Base-by-base conservation (phyloP, 805 yeast species). In the Zygoascus tannicola region DNA sequence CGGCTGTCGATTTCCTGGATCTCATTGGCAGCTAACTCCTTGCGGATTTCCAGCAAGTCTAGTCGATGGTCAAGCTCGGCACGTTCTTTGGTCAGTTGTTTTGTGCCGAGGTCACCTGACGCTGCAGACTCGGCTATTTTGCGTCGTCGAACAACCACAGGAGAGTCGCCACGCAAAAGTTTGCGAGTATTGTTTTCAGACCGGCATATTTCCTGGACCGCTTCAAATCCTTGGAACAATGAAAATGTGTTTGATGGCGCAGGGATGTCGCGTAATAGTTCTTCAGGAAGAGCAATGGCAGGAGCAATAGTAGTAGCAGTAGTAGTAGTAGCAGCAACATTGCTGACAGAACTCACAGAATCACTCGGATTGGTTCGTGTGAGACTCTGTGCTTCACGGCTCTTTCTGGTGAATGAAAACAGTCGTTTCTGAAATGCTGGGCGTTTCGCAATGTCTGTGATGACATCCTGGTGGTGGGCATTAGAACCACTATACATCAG, bases 221-320 rank as follows among this genome's bases (percentile, higher is more conserved):
- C 84, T 53, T 70, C 69, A 56, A 82, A 80, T 1, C 88, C 87
- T 59, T 81, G 88, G 54, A 73, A 80, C 19, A 82, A 60, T 2
- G 86, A 75, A 50, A 74, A 75, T 28, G 44, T 44, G 19, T 53
- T 40, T 5, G 38, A 35, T 21, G 48, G 50, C 14, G 56, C 59
- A 1, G 85, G 84, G 15, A 80, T 60, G 41, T 78, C 76, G 5
- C 62, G 56, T 28, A 83, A 64, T 49, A 81, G 53, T 30, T 79
- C 84, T 50, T 78, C 84, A 15, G 83, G 73, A n/a, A 81, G 65
- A 41, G 70, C 30, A n/a, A 81, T 65, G 41, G 70, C 30, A 26
- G 12, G 30, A 7, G 10, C 30, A 8, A 8, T 26, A 8, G 12
- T 26, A 26, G 7, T 26, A 26, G 30, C 30, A 26, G 12, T 26